Conservation (phyloP, 805 yeast species). For the Tanozyma kutaoensis region DNA sequence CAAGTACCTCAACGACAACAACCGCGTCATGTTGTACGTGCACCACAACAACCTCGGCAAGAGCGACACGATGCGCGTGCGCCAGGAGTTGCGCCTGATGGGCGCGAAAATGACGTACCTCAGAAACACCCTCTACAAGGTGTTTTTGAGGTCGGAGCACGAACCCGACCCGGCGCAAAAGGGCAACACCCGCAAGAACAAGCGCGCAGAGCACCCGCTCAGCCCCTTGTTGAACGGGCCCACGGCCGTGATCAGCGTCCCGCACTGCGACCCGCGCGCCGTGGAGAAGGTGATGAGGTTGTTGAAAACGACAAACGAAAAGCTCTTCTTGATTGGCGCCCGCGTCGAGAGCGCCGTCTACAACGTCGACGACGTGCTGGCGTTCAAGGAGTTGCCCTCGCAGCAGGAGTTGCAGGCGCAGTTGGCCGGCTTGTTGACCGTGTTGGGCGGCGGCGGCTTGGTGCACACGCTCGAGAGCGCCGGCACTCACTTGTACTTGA, state of each 20-base stretch:
- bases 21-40: constrained; percentile 60
- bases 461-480: constrained; percentile 67
- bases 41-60: constrained; percentile 79
- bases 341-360: constrained; percentile 51
- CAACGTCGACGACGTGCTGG: constrained; percentile 36
- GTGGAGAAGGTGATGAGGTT: constrained; percentile 51
- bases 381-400: constrained; percentile 64
- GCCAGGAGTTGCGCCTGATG: constrained; percentile 46
- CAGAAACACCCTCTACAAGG: constrained; percentile 57
- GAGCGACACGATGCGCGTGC: constrained; percentile 48
- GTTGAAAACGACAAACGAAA: constrained; percentile 53
- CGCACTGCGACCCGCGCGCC: constrained; percentile 53
- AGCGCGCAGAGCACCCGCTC: constrained; percentile 49
- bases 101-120: constrained; percentile 63
- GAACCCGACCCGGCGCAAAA: constrained; percentile 63
- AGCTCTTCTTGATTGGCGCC: constrained; percentile 76
- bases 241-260: constrained; percentile 63
- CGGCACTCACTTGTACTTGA: constrained; percentile 56
- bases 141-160: constrained; percentile 58
- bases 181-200: constrained; percentile 33
- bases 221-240: constrained; percentile 69
- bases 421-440: constrained; percentile 71
- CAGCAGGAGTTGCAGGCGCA: constrained; percentile 64
- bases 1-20: constrained; percentile 51
- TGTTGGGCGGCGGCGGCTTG: constrained; percentile 81